These are phyloP conservation scores for Colletotrichum navitas DNA, from an alignment of 2,329 filamentous ascomycete species.

Conservation along the genomic window DNA sequence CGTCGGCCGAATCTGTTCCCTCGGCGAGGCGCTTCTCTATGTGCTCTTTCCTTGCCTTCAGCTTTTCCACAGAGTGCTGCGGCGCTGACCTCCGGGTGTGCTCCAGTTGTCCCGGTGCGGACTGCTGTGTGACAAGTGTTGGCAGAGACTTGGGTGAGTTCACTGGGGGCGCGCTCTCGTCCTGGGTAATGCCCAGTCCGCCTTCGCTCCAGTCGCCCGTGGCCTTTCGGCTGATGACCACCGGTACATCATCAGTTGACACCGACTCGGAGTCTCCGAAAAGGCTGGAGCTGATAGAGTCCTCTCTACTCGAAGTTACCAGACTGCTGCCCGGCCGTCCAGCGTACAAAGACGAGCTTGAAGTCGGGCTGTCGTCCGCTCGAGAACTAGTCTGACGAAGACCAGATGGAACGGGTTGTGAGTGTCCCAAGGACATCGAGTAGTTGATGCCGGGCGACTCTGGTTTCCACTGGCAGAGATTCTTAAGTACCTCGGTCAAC, in stretches of 20 bases:
- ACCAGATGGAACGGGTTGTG: slow-evolving; percentile 72
- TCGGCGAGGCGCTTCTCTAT: slow-evolving; percentile 80
- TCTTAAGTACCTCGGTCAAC: slow-evolving; percentile 86
- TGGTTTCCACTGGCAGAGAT: slow-evolving; percentile 93
- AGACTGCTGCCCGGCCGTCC: slow-evolving; percentile 80
- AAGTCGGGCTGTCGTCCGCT: slow-evolving; percentile 86
- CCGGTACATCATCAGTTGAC: slow-evolving; percentile 81
- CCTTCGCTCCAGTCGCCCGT: slow-evolving; percentile 84
- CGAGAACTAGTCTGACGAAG: slow-evolving; percentile 74
- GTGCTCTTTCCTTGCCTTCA: slow-evolving; percentile 80
- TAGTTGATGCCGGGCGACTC: slow-evolving; percentile 65
- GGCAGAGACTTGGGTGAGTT: slow-evolving; percentile 60
- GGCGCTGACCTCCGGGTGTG: slow-evolving; percentile 61
- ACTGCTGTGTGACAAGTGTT: slow-evolving; percentile 70
- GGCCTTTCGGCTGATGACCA: slow-evolving; percentile 79
- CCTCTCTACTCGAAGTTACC: slow-evolving; percentile 83
- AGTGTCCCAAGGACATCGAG: slow-evolving; percentile 59
- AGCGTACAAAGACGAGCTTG: slow-evolving; percentile 79
- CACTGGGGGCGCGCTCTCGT: slow-evolving; percentile 58
- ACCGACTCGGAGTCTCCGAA: slow-evolving; percentile 89
- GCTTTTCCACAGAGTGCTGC: slow-evolving; percentile 78
- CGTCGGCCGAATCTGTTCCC: slow-evolving; percentile 87
- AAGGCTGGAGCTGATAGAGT: slow-evolving; percentile 89
- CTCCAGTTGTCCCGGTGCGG: slow-evolving; percentile 73
- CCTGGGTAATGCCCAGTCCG: slow-evolving; percentile 82